Evolutionary conservation across 371 early-diverging fungal genomes (phyloP).

Genomic region (Mucor lusitanicus): DNA sequence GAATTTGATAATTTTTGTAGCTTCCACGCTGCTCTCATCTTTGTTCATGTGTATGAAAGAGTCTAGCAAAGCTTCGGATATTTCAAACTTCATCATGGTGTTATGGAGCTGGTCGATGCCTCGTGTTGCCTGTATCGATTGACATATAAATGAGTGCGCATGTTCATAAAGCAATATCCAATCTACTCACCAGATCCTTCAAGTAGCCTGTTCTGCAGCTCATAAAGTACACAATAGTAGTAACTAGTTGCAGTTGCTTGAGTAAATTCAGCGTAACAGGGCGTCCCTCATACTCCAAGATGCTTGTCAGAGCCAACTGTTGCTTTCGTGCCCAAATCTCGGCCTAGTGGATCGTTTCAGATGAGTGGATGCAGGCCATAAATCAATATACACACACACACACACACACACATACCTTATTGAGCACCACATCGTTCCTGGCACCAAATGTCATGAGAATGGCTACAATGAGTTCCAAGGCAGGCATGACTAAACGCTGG

Average conservation of each 20-base stretch:
- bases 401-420: conserved; percentile 33
- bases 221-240: conserved; percentile 24
- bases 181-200: conserved; percentile 38
- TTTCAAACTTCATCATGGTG: conserved; percentile 27
- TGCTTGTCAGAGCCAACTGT: conserved; percentile 57
- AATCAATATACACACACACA: too few relatives aligned
- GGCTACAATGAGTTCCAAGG: conserved; percentile 62
- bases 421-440: conserved; percentile 48
- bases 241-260: conserved; percentile 48
- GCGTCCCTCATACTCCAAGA: conserved; percentile 53
- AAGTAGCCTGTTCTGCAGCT: conserved; percentile 40
- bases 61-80: not conserved
- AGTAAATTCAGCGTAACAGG: conserved; percentile 44
- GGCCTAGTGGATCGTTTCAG: conserved; percentile 27
- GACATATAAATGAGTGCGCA: not conserved
- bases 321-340: conserved; percentile 66
- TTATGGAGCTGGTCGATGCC: conserved; percentile 49
- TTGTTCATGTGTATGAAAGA: not conserved
- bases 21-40: not conserved
- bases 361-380: not conserved
- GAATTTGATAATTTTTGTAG: too few relatives aligned
- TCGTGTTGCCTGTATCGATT: conserved; percentile 16
- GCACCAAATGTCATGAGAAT: conserved; percentile 55
- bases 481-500: conserved; percentile 62
- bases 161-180: not conserved